Conservation (phyloP, 1,284 basidiomycete genomes). For the Golubevia sp. region DNA sequence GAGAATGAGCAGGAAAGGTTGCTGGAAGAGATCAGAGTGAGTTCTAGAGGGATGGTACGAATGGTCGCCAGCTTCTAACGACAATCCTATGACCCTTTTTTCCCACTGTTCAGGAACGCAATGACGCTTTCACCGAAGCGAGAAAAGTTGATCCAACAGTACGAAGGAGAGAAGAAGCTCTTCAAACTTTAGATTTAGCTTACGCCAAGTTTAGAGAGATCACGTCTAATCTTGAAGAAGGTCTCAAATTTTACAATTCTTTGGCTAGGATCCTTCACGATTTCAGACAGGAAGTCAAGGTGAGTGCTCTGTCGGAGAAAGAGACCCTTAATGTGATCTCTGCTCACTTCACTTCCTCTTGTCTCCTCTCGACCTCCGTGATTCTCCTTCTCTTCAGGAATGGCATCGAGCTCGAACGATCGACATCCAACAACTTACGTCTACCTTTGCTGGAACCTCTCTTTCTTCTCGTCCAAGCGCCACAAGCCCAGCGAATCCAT, state of each 20-base stretch:
- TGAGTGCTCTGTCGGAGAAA: neutral
- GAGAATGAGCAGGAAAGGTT: constrained; percentile 71
- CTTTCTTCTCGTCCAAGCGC: constrained; percentile 8
- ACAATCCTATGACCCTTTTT: neutral
- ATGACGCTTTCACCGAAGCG: constrained; percentile 77
- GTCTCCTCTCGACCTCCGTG: too few species aligned
- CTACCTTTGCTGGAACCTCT: neutral
- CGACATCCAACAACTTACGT: constrained; percentile 1
- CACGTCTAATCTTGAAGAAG: constrained; percentile 81
- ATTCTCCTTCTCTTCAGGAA: constrained; percentile 7
- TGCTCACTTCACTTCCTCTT: neutral
- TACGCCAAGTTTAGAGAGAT: constrained; percentile 90
- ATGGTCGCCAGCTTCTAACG: neutral
- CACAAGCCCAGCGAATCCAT: neutral
- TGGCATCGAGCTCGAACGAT: constrained; percentile 34
- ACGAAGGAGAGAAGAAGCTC: constrained; percentile 79
- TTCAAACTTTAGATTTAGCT: constrained; percentile 85
- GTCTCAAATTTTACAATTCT: constrained; percentile 68
- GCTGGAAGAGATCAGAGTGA: constrained; percentile 73
- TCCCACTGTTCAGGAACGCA: constrained; percentile 68
- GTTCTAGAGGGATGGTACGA: too few species aligned
- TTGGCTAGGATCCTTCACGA: constrained; percentile 30
- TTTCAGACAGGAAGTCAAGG: constrained; percentile 22
- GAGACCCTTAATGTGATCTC: neutral
- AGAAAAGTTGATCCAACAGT: constrained; percentile 77